Base-by-base conservation (phyloP, 495 filamentous ascomycete species). In the Eremomyces bilateralis region DNA sequence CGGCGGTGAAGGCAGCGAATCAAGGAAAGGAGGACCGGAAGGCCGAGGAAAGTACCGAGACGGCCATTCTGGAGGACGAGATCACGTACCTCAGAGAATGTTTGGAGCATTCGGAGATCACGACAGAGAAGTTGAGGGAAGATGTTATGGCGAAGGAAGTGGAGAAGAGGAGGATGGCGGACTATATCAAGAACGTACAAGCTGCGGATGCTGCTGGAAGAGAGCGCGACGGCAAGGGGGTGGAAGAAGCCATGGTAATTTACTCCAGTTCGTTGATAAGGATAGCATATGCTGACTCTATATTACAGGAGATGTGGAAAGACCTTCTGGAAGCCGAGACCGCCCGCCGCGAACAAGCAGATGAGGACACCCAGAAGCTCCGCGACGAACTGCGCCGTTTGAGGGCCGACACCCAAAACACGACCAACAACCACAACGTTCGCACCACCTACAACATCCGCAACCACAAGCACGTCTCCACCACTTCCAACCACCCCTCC, bases 251-350 rank as follows among this genome's bases (percentile, higher is more conserved):
- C 43, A 69, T 83, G 38, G 69, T 69, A 43, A 52, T 56, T 28
- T n/a, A n/a, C n/a, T n/a, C n/a, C n/a, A n/a, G n/a, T n/a, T n/a
- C n/a, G n/a, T n/a, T n/a, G n/a, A n/a, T n/a, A n/a, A n/a, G n/a
- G n/a, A n/a, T n/a, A n/a, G n/a, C n/a, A n/a, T n/a, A n/a, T n/a
- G n/a, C n/a, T n/a, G n/a, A n/a, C n/a, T n/a, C n/a, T n/a, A n/a
- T n/a, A n/a, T 13, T 37, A 16, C 21, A 66, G 62, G 77, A 84
- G 33, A 83, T 93, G 56, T 90, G 78, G 74, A 88, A 85, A 49
- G 85, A 97, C 47, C 70, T 94, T 44, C 64, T 92, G n/a, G 81
- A 94, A 44, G 76, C 84, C 30, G 88, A 95, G 51, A 85, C 80
- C 4, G 71, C 79, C 1, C 69, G 83, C 35, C 69, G 88, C 25